Base-by-base conservation (phyloP, 2,329 filamentous ascomycete species). In the Fusarium sp. region DNA sequence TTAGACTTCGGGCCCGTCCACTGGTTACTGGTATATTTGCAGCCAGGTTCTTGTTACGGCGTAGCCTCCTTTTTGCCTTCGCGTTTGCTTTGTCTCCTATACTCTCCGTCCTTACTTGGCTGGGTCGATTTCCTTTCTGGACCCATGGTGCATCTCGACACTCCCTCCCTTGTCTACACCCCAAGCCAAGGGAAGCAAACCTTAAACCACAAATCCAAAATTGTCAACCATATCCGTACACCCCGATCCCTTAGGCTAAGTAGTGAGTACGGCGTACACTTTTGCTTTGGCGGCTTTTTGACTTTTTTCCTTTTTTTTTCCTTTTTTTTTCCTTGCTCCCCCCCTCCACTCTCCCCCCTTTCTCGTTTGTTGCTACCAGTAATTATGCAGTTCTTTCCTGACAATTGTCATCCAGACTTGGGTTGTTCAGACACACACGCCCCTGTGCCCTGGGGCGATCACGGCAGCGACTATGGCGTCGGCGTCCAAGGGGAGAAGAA, bases 1-100 rank as follows among this genome's bases (percentile, higher is more conserved):
- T 77, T 77, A 77, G 73, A 77, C 75, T 77, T 77, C 76, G 63
- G 73, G 71, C 73, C 76, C 71, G 68, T 69, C 70, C 31, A 20
- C 67, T 75, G 63, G 57, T 31, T 17, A 15, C 67, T 75, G 63
- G 51, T 35, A 49, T 48, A 60, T 22, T 58, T 47, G 51, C 55
- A 57, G 52, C 47, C 24, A n/a, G 41, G 22, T 68, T 66, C 70
- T 63, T 39, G 49, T 70, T 70, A 48, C 60, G 60, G 69, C 65
- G 69, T 73, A 71, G 71, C 49, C 63, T 60, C 58, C 20, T 57
- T 66, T 75, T 71, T 54, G 49, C 44, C 67, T 74, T 65, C 26
- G 26, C 14, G 33, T 42, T 55, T 55, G 36, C 36, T 54, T 55
- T 42, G 49, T 61, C 36, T 42, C 28, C 51, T 56, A 26, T 35